phyloP scores from a whole-genome alignment of 2,329 filamentous ascomycete species.

The Myriosclerotinia curreyana region DNA sequence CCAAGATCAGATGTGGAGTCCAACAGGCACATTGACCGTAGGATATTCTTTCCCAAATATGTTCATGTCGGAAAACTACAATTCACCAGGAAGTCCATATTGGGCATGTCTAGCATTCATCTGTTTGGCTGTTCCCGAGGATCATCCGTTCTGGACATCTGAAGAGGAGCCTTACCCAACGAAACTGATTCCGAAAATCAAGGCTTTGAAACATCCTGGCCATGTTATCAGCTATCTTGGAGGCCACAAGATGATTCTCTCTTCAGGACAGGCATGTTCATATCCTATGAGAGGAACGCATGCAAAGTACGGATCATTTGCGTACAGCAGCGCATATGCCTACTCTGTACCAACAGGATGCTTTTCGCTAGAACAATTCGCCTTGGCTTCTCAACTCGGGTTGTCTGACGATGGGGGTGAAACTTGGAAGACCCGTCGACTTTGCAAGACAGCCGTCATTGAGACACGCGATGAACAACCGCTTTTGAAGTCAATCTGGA shows the following conservation, averaged over 20 bases:
- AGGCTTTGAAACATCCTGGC: slow-evolving; percentile 62
- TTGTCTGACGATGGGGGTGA: slow-evolving; percentile 75
- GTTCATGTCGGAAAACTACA: slow-evolving; percentile 80
- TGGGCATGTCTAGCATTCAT: slow-evolving; percentile 80
- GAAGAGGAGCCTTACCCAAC: slow-evolving; percentile 60
- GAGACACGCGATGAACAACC: slow-evolving; percentile 53
- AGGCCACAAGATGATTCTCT: slow-evolving; percentile 73
- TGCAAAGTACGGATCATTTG: slow-evolving; percentile 77
- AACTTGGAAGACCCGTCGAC: slow-evolving; percentile 72
- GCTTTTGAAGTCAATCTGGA: slow-evolving; percentile 67
- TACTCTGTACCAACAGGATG: slow-evolving; percentile 75
- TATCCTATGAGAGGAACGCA: slow-evolving; percentile 80
- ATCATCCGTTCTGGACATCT: slow-evolving; percentile 73
- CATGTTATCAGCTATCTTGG: slow-evolving; percentile 70
- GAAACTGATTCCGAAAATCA: slow-evolving; percentile 55
- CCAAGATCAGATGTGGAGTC: slow-evolving; percentile 70
- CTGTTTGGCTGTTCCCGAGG: slow-evolving; percentile 64
- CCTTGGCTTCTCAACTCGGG: slow-evolving; percentile 71
- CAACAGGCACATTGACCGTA: slow-evolving; percentile 69
- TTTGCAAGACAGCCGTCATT: slow-evolving; percentile 62
- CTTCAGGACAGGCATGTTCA: slow-evolving; percentile 75
- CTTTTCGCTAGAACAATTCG: slow-evolving; percentile 73
- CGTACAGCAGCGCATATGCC: slow-evolving; percentile 71
- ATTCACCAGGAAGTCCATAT: slow-evolving; percentile 68
- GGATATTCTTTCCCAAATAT: slow-evolving; percentile 79